These are phyloP conservation scores for Otatea glauca DNA, from an alignment of 176 grass and related monocot genomes.

Conservation along the genomic window DNA sequence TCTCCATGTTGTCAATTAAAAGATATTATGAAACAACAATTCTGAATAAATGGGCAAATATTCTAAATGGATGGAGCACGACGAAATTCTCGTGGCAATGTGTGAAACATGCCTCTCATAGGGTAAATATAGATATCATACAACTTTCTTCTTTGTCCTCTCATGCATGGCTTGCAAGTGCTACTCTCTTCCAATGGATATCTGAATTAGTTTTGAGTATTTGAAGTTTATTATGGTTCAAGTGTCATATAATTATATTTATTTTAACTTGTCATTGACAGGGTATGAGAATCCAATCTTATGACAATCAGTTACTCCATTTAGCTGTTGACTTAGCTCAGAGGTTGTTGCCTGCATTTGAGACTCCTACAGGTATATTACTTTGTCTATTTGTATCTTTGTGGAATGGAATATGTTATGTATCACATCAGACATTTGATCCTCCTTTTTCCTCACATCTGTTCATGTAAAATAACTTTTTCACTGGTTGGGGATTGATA, in stretches of 20 bases:
- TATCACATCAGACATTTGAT: conserved; percentile 30
- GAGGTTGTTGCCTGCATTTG: conserved; percentile 94
- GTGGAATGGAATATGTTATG: conserved; percentile 17
- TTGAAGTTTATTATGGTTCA: conserved; percentile 19
- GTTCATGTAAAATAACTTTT: conserved; percentile 24
- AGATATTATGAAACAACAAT: not conserved
- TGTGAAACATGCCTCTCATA: not conserved
- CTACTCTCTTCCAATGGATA: not conserved
- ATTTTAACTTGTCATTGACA: conserved; percentile 46
- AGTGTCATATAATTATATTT: not conserved
- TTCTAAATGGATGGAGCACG: not conserved
- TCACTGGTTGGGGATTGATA: not conserved
- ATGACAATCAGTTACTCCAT: conserved; percentile 89
- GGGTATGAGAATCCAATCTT: conserved; percentile 94
- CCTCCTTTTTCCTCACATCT: not conserved
- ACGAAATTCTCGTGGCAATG: not conserved
- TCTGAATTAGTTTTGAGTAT: not conserved
- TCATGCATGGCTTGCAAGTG: not conserved
- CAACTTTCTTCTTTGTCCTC: not conserved
- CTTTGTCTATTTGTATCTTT: conserved; percentile 33
- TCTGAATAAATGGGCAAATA: not conserved
- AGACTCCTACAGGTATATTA: conserved; percentile 92
- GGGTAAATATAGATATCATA: not conserved
- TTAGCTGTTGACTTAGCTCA: conserved; percentile 82
- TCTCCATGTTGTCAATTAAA: not conserved